Evolutionary conservation across 371 early-diverging fungal genomes (phyloP).

Genomic region (Mucor circinelloides): DNA sequence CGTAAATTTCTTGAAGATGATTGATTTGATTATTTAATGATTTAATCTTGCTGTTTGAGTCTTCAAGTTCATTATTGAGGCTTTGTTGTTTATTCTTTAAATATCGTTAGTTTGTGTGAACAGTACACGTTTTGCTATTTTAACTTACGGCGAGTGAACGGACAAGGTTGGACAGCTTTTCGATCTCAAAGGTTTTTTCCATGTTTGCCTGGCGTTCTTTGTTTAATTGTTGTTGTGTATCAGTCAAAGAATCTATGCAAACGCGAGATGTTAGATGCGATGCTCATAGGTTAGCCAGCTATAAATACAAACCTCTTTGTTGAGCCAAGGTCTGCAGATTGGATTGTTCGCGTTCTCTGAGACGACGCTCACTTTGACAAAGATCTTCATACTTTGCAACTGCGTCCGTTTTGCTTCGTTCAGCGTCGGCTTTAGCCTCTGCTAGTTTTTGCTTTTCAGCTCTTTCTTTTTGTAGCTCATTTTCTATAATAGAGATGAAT

Average conservation of each 20-base stretch:
- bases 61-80: neutral
- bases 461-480: neutral
- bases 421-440: neutral
- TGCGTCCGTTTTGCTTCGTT: neutral
- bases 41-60: neutral
- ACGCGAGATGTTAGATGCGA: too few species aligned
- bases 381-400: neutral
- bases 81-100: neutral
- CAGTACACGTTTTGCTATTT: too few species aligned
- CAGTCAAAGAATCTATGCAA: neutral
- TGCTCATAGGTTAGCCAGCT: neutral
- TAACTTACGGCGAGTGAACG: neutral
- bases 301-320: slow-evolving; percentile 4
- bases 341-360: neutral
- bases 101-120: neutral
- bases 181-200: neutral
- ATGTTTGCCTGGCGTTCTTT: neutral
- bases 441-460: neutral
- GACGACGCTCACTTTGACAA: neutral
- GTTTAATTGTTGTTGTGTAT: neutral
- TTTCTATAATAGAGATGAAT: neutral
- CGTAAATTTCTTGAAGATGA: neutral
- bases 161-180: neutral
- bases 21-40: neutral
- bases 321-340: neutral